Evolutionary conservation across 1,139 yeast genomes (phyloP).

Genomic region (Kodamaea arcana): DNA sequence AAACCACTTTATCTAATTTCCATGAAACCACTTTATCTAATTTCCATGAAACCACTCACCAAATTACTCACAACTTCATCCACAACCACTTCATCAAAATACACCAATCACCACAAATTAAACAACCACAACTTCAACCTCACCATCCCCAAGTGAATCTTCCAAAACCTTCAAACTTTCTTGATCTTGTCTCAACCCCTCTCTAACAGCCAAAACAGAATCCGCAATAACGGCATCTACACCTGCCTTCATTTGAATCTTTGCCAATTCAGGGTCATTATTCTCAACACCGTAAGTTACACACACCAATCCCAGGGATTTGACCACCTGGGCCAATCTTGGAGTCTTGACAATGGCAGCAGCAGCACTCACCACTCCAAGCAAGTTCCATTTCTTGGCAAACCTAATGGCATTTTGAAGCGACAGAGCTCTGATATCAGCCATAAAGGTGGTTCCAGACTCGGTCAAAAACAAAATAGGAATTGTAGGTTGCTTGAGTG

Average conservation of each 20-base stretch:
- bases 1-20: too few relatives aligned
- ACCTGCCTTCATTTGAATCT: conserved; percentile 86
- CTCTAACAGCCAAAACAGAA: conserved; percentile 87
- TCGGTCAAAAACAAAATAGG: conserved; percentile 89
- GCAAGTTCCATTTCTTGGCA: conserved; percentile 85
- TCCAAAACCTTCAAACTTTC: conserved; percentile 12
- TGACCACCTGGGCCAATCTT: conserved; percentile 80
- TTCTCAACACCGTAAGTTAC: conserved; percentile 87
- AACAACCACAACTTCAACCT: not conserved
- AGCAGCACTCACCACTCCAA: conserved; percentile 92
- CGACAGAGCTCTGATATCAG: conserved; percentile 84
- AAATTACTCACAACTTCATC: too few relatives aligned
- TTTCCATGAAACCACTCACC: too few relatives aligned
- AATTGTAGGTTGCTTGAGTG: conserved; percentile 89
- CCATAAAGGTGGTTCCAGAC: conserved; percentile 77
- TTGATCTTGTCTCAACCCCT: conserved; percentile 55
- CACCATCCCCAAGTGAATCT: conserved; percentile 5
- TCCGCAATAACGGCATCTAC: conserved; percentile 98
- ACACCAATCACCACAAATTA: not conserved
- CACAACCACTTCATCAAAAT: too few relatives aligned
- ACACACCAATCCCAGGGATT: conserved; percentile 87
- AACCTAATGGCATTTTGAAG: conserved; percentile 89
- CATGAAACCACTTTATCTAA: too few relatives aligned
- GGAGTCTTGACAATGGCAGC: conserved; percentile 83
- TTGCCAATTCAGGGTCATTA: conserved; percentile 81